Evolutionary conservation across 805 yeast genomes (phyloP), one percentile per base, ranked within the genome.

Genomic region (Sugiyamaella qingdaonensis): DNA sequence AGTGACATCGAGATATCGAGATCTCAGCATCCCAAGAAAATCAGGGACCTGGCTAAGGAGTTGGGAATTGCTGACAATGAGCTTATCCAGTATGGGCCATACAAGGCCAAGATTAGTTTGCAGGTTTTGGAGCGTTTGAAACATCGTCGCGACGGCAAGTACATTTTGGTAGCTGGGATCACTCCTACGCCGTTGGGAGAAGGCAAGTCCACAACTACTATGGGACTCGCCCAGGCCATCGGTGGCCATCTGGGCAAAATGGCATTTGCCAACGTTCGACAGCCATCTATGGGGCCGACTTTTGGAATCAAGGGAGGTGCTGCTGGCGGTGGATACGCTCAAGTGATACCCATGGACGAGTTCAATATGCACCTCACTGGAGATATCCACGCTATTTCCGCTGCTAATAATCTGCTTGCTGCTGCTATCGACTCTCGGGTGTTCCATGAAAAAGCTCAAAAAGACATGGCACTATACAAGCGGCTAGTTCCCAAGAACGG

Each of bases 271-370:
- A 90, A 88, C 64, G 96, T 92, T 49, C 86, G 99, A 70, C 99
- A 92, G 70, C 98, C 98, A 29, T 86, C 95, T 9, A 89, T 92
- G 97, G 98, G 98, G 37, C 99, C 99, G 49, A 92, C 98, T 16
- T 92, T 92, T 64, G 99, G 99, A 70, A 90, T 92, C 64, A 92
- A 92, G 74, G 99, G 99, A 66, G 98, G 98, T 71, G 99, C 99
- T 54, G 98, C 98, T 16, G 99, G 99, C 63, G 99, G 98, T 68
- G 98, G 98, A 46, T 92, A 90, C 71, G 80, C 98, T 1, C 98
- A 92, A 73, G 98, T 92, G 45, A 91, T 92, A 63, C 98, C 98
- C 49, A 92, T 92, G 97, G 99, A 92, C 71, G 97, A 92, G 73
- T 92, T 92, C 78, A 92, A 94, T 75, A 82, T 94, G 88, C 98